Conservation (phyloP, 495 filamentous ascomycete species). For the Xylaria curta region DNA sequence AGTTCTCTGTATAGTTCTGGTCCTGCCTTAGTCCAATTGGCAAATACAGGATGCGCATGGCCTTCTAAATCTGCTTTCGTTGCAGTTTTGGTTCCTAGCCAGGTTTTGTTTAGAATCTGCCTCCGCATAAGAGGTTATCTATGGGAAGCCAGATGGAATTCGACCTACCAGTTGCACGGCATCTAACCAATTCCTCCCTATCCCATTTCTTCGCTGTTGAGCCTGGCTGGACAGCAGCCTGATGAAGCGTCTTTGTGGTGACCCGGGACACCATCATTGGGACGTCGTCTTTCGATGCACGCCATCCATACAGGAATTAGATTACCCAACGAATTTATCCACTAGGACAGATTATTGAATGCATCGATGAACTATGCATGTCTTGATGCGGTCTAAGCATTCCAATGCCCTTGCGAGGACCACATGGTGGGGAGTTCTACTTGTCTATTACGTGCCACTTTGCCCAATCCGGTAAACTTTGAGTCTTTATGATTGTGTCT, state of each 20-base stretch:
- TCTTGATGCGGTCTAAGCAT: neutral
- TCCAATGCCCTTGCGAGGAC: neutral
- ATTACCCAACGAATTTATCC: neutral
- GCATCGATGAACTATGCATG: neutral
- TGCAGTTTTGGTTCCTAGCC: slow-evolving; percentile 24
- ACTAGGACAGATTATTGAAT: neutral
- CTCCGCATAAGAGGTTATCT: neutral
- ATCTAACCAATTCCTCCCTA: slow-evolving; percentile 37
- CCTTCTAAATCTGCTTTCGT: slow-evolving; percentile 34
- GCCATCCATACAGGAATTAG: neutral
- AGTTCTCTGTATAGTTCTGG: slow-evolving; percentile 35
- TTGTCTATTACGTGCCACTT: slow-evolving; percentile 11
- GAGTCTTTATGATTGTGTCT: slow-evolving; percentile 18
- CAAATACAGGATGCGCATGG: slow-evolving; percentile 42
- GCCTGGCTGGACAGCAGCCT: slow-evolving; percentile 30
- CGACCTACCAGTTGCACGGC: slow-evolving; percentile 42
- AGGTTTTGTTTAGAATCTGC: neutral
- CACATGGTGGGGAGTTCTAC: slow-evolving; percentile 9
- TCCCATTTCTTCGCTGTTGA: slow-evolving; percentile 42
- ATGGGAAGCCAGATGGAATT: neutral
- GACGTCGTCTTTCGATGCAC: neutral
- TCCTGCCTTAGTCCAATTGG: slow-evolving; percentile 36
- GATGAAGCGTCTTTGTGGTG: slow-evolving; percentile 18
- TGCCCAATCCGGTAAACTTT: slow-evolving; percentile 14
- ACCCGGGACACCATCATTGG: slow-evolving; percentile 24